Evolutionary conservation across 2,329 filamentous ascomycete species (phyloP).

Genomic region (Pezicula rhizophila): DNA sequence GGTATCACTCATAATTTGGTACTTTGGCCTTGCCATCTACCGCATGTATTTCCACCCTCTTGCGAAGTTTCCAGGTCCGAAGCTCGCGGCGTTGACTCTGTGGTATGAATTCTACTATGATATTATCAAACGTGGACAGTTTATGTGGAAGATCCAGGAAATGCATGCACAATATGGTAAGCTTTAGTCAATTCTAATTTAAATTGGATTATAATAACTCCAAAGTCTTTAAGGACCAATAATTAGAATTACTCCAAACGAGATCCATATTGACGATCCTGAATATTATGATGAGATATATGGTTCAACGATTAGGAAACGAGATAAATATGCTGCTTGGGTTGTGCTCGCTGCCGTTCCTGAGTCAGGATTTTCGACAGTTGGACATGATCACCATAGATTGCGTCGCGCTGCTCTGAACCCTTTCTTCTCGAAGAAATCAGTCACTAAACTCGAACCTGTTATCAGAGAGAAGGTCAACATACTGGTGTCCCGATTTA

Average conservation of each 20-base stretch:
- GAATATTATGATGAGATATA: constrained; percentile 19
- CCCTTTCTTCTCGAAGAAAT: constrained; percentile 18
- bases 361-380: constrained; percentile 13
- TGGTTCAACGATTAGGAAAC: constrained; percentile 3
- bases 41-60: constrained; percentile 28
- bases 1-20: background rate
- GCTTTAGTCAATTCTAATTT: background rate
- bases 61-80: constrained; percentile 24
- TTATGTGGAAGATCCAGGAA: constrained; percentile 36
- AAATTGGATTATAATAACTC: background rate
- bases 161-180: constrained; percentile 36
- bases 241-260: constrained; percentile 16
- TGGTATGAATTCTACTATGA: constrained; percentile 25
- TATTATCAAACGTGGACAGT: constrained; percentile 28
- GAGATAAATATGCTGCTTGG: constrained; percentile 6
- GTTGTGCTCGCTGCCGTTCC: constrained; percentile 8
- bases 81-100: constrained; percentile 4
- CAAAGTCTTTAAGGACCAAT: constrained; percentile 7
- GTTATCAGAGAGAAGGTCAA: constrained; percentile 9
- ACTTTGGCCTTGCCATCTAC: constrained; percentile 3
- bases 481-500: background rate
- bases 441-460: constrained; percentile 10
- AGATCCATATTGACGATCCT: constrained; percentile 13
- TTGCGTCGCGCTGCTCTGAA: constrained; percentile 15
- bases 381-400: constrained; percentile 17